Evolutionary conservation across 139 green algal genomes (phyloP).

Genomic region (Micractinium conductrix): DNA sequence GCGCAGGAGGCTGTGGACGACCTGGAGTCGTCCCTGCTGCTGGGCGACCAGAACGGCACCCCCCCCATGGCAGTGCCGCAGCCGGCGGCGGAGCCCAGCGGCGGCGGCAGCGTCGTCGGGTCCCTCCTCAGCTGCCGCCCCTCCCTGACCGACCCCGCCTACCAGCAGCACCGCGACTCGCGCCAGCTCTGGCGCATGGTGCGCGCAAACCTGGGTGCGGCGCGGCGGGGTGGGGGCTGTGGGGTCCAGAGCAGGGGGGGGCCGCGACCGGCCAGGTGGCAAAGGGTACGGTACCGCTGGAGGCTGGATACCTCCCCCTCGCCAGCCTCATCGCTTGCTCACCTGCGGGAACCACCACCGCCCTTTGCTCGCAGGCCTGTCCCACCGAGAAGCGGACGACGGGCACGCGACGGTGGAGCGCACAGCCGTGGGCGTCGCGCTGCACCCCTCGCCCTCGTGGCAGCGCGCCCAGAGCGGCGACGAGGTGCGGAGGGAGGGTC

Average conservation of each 20-base stretch:
- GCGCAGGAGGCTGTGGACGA: not conserved
- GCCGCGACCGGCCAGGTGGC: no score
- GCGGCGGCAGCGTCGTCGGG: no score
- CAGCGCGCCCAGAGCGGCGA: not conserved
- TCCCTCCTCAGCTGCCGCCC: no score
- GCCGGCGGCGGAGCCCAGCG: not conserved
- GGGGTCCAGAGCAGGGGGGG: not conserved
- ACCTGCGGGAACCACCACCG: not conserved
- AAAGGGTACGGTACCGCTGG: no score
- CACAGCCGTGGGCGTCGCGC: not conserved
- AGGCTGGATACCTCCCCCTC: no score
- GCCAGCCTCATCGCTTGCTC: no score
- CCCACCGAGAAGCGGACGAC: not conserved
- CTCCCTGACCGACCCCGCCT: not conserved
- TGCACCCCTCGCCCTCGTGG: slow-evolving; percentile 23
- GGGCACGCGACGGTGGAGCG: not conserved
- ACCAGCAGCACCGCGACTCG: slow-evolving; percentile 2
- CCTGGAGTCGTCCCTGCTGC: not conserved
- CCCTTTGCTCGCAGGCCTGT: slow-evolving; percentile 11
- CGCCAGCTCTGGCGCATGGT: slow-evolving; percentile 20
- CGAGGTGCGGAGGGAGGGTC: no score
- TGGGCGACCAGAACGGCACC: not conserved
- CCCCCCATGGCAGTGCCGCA: not conserved
- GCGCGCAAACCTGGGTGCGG: slow-evolving; percentile 23
- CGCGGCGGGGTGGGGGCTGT: not conserved